Evolutionary conservation across 495 filamentous ascomycete species (phyloP).

Genomic region (Hypoxylon subgilvum): DNA sequence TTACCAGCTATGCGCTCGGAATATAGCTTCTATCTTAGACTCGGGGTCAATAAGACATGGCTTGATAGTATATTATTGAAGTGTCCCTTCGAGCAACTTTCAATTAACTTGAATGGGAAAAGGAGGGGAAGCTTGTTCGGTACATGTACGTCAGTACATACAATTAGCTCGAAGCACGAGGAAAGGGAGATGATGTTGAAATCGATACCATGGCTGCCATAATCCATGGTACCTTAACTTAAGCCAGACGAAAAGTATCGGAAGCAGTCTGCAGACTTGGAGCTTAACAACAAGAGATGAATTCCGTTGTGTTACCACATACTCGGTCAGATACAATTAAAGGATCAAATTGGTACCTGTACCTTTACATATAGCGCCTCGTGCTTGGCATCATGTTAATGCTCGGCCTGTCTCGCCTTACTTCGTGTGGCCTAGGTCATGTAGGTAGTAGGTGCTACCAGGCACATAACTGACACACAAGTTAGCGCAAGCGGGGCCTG

Average conservation of each 20-base stretch:
- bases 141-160: conserved; percentile 16
- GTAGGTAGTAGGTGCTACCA: conserved; percentile 3
- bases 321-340: background rate
- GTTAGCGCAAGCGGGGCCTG: conserved; percentile 1
- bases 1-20: background rate
- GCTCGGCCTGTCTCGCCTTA: conserved; percentile 34
- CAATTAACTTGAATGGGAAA: too few species aligned
- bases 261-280: conserved; percentile 30
- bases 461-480: background rate
- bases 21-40: too few species aligned
- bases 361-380: conserved; percentile 4
- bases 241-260: conserved; percentile 32
- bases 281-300: conserved; percentile 7
- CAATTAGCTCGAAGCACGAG: background rate
- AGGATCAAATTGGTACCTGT: background rate
- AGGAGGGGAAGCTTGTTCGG: conserved; percentile 11
- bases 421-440: conserved; percentile 32
- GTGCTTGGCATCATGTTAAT: conserved; percentile 21
- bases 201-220: too few species aligned
- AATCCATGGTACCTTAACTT: background rate
- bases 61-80: too few species aligned
- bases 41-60: too few species aligned
- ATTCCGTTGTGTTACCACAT: conserved; percentile 30
- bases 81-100: too few species aligned
- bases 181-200: conserved; percentile 8